Evolutionary conservation across 805 yeast genomes (phyloP).

Genomic region (Cyberlindnera xylosilytica): DNA sequence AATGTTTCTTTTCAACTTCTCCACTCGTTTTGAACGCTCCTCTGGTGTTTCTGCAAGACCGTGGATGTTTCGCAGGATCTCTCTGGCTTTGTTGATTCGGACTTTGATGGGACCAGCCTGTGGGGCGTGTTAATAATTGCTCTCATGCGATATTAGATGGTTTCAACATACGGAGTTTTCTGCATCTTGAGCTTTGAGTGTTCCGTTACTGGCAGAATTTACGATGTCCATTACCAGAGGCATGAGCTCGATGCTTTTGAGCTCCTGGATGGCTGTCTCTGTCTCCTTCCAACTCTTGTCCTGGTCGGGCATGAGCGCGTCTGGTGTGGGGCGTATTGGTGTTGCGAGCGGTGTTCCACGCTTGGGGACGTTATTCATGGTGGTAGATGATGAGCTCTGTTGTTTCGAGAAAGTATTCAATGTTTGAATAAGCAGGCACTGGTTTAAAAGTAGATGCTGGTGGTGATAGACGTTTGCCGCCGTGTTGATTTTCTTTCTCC

Average conservation of each 20-base stretch:
- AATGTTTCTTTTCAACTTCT: conserved; percentile 32
- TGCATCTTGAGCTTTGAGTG: conserved; percentile 40
- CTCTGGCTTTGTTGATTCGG: conserved; percentile 35
- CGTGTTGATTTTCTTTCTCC: not conserved
- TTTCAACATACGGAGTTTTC: conserved; percentile 35
- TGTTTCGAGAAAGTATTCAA: no score
- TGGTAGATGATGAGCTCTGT: no score
- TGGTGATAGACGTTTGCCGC: not conserved
- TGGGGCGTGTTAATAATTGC: conserved; percentile 11
- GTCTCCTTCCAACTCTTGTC: conserved; percentile 15
- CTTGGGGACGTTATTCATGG: conserved; percentile 5
- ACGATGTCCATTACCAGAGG: conserved; percentile 40
- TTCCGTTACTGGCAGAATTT: conserved; percentile 38
- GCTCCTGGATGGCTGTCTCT: conserved; percentile 27
- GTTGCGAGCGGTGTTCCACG: conserved; percentile 10
- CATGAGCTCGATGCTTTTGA: conserved; percentile 34
- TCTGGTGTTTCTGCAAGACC: conserved; percentile 43
- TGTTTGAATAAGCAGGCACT: not conserved
- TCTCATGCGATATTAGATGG: not conserved
- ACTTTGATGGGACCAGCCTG: conserved; percentile 43
- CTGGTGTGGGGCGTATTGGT: conserved; percentile 13
- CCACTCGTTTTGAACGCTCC: conserved; percentile 33
- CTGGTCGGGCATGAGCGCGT: conserved; percentile 9
- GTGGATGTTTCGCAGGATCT: conserved; percentile 38
- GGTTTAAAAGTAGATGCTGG: not conserved